Evolutionary conservation across 192 early-diverging fungal genomes (phyloP).

Genomic region (Backusella tarrabulga): DNA sequence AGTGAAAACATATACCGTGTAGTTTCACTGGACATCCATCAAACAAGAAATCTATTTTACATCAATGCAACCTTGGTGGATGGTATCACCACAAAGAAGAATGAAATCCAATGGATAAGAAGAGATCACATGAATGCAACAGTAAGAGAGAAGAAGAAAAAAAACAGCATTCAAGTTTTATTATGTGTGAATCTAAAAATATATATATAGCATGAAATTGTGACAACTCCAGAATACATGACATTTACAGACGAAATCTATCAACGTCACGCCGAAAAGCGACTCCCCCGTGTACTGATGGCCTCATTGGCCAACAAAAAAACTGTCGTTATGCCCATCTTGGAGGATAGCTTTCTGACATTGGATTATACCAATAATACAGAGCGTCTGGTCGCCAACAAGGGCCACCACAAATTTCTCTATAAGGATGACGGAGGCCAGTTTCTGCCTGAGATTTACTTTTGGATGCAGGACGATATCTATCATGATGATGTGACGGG

Average conservation of each 20-base stretch:
- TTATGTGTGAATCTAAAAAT: no score
- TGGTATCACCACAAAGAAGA: not conserved
- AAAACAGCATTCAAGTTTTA: no score
- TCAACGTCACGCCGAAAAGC: constrained; percentile 6
- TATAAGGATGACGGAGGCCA: not conserved
- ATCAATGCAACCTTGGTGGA: constrained; percentile 8
- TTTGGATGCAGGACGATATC: not conserved
- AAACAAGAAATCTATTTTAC: constrained; percentile 5
- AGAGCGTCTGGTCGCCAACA: not conserved
- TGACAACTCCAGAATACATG: constrained; percentile 16
- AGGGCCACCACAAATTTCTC: not conserved
- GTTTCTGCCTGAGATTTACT: constrained; percentile 12
- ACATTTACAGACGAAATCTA: constrained; percentile 22
- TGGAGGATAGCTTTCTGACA: constrained; percentile 1
- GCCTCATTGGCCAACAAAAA: not conserved
- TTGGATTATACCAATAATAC: constrained; percentile 20
- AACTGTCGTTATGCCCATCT: constrained; percentile 8
- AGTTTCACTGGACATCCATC: constrained; percentile 10
- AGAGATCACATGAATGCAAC: not conserved
- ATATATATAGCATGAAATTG: not conserved
- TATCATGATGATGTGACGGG: constrained; percentile 11
- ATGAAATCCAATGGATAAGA: not conserved
- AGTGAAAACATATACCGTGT: constrained; percentile 15
- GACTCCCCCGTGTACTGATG: constrained; percentile 10
- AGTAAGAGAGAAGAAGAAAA: not conserved